Evolutionary conservation across 805 yeast species (phyloP).

Genomic region (Pichia heedii): DNA sequence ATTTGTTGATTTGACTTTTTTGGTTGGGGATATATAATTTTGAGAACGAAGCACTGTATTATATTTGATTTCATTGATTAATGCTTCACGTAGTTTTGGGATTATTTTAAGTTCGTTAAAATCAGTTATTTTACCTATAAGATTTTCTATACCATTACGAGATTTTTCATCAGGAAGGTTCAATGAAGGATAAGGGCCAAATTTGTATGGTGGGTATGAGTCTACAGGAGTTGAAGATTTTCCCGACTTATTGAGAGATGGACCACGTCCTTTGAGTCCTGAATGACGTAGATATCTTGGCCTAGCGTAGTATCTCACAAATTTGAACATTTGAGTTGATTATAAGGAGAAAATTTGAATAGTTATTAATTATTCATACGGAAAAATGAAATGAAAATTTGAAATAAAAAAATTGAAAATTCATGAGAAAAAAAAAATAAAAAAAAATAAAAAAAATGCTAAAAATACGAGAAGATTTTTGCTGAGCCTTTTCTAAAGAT

Average conservation of each 20-base stretch:
- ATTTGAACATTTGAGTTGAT: no score
- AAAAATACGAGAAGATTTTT: no score
- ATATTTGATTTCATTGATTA: conserved; percentile 43
- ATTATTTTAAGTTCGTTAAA: conserved; percentile 62
- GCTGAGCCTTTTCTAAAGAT: no score
- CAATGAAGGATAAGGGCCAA: conserved; percentile 43
- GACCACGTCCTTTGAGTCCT: background rate
- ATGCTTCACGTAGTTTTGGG: conserved; percentile 55
- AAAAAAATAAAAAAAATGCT: no score
- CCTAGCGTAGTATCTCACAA: background rate
- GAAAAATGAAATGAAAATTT: no score
- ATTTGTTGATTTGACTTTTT: conserved; percentile 24
- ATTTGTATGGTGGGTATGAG: conserved; percentile 26
- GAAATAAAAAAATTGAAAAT: no score
- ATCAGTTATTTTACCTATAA: conserved; percentile 43
- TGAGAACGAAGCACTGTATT: conserved; percentile 35
- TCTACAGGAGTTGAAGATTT: background rate
- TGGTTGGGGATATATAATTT: conserved; percentile 21
- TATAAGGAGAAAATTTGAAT: no score
- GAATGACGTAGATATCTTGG: background rate
- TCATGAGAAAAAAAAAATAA: no score
- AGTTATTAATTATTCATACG: no score
- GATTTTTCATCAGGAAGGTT: conserved; percentile 30
- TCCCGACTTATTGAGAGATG: background rate
- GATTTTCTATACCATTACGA: conserved; percentile 28